Evolutionary conservation across 768 basidiomycete species (phyloP).

Genomic region (Pisolithus orientalis): DNA sequence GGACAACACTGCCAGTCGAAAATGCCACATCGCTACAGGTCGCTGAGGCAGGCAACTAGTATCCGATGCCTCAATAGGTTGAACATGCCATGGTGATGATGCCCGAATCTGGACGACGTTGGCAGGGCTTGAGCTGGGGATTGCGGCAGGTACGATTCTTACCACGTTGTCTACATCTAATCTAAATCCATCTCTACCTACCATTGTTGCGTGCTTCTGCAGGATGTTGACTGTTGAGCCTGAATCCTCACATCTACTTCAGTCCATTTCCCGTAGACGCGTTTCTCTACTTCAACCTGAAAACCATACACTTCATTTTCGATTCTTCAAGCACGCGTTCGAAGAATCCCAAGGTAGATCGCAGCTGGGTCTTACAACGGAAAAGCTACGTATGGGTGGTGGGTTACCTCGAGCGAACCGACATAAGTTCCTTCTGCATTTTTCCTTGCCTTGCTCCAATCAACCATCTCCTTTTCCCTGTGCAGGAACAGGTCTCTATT

Average conservation of each 20-base stretch:
- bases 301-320: conserved; percentile 11
- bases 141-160: conserved; percentile 47
- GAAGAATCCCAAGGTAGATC: conserved; percentile 9
- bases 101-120: conserved; percentile 32
- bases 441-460: conserved; percentile 7
- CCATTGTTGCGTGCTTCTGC: conserved; percentile 6
- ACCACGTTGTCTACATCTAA: conserved; percentile 7
- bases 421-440: conserved; percentile 29
- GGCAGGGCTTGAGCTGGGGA: conserved; percentile 45
- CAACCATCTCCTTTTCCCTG: conserved; percentile 6
- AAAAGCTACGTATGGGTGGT: conserved; percentile 47
- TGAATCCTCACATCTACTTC: conserved; percentile 35
- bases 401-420: conserved; percentile 49
- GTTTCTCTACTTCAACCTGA: conserved; percentile 41
- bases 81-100: conserved; percentile 41
- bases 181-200: conserved; percentile 7
- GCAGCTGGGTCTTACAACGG: conserved; percentile 48
- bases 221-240: conserved; percentile 58
- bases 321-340: not conserved
- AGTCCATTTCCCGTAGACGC: conserved; percentile 54
- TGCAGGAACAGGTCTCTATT: conserved; percentile 35
- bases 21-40: too few relatives aligned
- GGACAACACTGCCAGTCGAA: too few relatives aligned
- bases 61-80: conserved; percentile 42
- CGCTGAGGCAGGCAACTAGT: too few relatives aligned